phyloP scores from a whole-genome alignment of 345 rosid genomes.

The Eucalyptus victrix region DNA sequence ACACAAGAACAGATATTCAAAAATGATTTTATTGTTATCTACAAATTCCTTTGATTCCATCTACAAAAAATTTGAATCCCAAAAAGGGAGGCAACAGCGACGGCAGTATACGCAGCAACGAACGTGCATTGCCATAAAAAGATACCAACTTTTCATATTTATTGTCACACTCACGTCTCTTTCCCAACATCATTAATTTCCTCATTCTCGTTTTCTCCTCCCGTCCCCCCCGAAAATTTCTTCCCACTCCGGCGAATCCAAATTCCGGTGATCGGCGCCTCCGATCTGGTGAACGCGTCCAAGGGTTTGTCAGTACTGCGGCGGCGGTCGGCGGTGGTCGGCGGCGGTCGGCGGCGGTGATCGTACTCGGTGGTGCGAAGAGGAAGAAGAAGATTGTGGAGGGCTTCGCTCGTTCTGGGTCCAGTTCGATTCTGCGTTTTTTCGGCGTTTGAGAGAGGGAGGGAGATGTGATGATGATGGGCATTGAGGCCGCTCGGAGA shows the following conservation, averaged over 20 bases:
- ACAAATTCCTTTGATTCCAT: not conserved
- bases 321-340: not conserved
- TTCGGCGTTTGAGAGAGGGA: not conserved
- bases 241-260: not conserved
- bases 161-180: not conserved
- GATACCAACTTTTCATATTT: not conserved
- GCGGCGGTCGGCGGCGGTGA: not conserved
- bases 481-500: not conserved
- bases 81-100: not conserved
- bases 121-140: not conserved
- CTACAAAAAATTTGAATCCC: not conserved
- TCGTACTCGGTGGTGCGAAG: not conserved
- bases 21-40: not conserved
- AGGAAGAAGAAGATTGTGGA: not conserved
- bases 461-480: not conserved
- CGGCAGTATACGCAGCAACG: not conserved
- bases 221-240: not conserved
- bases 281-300: not conserved
- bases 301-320: not conserved
- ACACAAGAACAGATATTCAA: not conserved
- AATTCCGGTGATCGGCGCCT: not conserved
- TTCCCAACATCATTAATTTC: not conserved
- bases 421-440: not conserved
- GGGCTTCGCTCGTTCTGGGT: not conserved
- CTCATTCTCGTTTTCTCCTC: not conserved